Evolutionary conservation across 257 asterid genomes (phyloP).

Genomic region (Henckelia pumila): DNA sequence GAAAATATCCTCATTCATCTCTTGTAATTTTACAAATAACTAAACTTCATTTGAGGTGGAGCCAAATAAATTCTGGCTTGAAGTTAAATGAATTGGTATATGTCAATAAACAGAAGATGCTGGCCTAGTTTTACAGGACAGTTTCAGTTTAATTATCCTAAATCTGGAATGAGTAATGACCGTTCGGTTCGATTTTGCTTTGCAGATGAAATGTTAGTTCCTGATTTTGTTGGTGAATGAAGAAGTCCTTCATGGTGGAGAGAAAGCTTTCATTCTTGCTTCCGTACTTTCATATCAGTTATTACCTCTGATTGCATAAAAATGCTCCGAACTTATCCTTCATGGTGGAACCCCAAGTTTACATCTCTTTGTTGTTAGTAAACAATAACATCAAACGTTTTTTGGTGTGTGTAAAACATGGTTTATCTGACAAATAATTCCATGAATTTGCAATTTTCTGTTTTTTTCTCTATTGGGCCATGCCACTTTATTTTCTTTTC

Average conservation of each 20-base stretch:
- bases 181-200: background rate
- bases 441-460: background rate
- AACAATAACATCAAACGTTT: background rate
- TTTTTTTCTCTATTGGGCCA: background rate
- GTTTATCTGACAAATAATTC: background rate
- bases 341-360: conserved; percentile 14
- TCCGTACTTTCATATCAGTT: conserved; percentile 9
- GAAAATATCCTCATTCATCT: background rate
- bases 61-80: background rate
- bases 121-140: background rate
- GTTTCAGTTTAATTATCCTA: background rate
- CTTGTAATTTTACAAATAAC: background rate
- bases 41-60: background rate
- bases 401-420: background rate
- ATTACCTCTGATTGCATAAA: conserved; percentile 14
- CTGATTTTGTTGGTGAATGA: conserved; percentile 7
- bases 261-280: conserved; percentile 15
- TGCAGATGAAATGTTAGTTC: conserved; percentile 24
- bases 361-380: background rate
- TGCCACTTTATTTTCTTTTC: background rate
- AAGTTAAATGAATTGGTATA: background rate
- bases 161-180: background rate
- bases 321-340: background rate
- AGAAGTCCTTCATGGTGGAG: conserved; percentile 21
- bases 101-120: too few relatives aligned